Conservation (phyloP, 805 yeast genomes). For the Spathaspora gorwiae region DNA sequence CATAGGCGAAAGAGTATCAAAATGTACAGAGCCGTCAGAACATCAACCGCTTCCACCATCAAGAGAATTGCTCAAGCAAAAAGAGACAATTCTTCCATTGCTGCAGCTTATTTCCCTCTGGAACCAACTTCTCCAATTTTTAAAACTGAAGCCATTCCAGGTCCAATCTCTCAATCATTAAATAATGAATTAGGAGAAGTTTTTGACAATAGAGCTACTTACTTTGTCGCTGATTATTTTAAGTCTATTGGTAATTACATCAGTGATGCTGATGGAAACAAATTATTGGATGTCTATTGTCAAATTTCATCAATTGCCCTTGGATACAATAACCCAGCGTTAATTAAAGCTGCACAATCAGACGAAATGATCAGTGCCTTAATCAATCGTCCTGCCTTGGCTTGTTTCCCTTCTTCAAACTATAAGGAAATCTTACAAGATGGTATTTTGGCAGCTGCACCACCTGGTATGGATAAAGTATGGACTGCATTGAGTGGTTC, state of each 20-base stretch:
- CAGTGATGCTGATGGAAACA: constrained; percentile 40
- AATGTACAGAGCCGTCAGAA: background rate
- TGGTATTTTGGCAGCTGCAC: constrained; percentile 58
- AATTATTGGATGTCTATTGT: constrained; percentile 36
- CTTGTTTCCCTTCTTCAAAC: constrained; percentile 47
- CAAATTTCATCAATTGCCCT: constrained; percentile 42
- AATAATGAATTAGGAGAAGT: constrained; percentile 33
- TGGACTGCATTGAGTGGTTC: constrained; percentile 69
- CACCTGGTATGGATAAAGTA: constrained; percentile 53
- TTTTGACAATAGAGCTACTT: constrained; percentile 40
- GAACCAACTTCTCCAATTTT: constrained; percentile 33
- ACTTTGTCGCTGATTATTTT: constrained; percentile 37
- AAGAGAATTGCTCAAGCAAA: constrained; percentile 1
- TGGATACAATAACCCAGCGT: constrained; percentile 42
- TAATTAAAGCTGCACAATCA: constrained; percentile 32
- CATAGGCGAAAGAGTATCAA: background rate
- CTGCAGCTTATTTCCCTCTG: constrained; percentile 26
- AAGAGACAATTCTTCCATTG: constrained; percentile 5
- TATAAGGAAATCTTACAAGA: constrained; percentile 45
- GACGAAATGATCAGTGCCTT: constrained; percentile 40
- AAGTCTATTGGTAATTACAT: constrained; percentile 38
- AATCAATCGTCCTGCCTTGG: constrained; percentile 42
- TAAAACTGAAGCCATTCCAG: constrained; percentile 30
- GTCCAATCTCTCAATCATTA: constrained; percentile 28
- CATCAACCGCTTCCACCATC: background rate